phyloP scores from a whole-genome alignment of 495 filamentous ascomycete genomes.

The Neurospora sp. region DNA sequence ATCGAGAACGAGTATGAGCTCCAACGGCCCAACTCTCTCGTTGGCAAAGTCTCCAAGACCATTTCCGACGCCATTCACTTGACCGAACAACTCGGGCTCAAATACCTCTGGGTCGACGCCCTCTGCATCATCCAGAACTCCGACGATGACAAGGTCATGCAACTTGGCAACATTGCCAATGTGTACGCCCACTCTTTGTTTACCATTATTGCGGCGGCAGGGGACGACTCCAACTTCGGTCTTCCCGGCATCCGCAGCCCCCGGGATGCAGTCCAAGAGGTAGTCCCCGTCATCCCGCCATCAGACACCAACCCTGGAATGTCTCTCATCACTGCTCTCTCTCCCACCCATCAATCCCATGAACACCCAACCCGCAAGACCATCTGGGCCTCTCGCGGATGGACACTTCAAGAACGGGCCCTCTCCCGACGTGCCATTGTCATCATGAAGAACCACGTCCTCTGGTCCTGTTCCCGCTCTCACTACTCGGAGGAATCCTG shows the following conservation, averaged over 20 bases:
- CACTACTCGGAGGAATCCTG: background rate
- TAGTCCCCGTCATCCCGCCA: background rate
- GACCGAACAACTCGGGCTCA: constrained; percentile 9
- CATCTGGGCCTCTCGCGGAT: background rate
- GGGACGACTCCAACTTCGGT: background rate
- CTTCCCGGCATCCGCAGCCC: background rate
- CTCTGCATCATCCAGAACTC: constrained; percentile 23
- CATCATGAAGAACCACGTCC: background rate
- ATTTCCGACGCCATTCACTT: constrained; percentile 14
- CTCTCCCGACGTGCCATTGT: background rate
- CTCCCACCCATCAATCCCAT: background rate
- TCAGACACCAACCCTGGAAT: background rate
- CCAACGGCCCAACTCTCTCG: constrained; percentile 2
- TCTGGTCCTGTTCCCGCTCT: background rate
- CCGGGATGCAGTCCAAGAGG: background rate
- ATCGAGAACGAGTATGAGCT: background rate
- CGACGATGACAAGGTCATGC: constrained; percentile 11
- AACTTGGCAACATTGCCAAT: constrained; percentile 12
- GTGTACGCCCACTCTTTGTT: constrained; percentile 13
- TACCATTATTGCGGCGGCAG: constrained; percentile 9
- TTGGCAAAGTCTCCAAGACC: constrained; percentile 7
- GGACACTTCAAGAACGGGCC: background rate
- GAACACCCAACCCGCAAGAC: background rate
- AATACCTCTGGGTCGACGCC: constrained; percentile 21
- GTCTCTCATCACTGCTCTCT: background rate